phyloP scores from a whole-genome alignment of 257 asterid species.

The Dorcoceras hygrometricum region DNA sequence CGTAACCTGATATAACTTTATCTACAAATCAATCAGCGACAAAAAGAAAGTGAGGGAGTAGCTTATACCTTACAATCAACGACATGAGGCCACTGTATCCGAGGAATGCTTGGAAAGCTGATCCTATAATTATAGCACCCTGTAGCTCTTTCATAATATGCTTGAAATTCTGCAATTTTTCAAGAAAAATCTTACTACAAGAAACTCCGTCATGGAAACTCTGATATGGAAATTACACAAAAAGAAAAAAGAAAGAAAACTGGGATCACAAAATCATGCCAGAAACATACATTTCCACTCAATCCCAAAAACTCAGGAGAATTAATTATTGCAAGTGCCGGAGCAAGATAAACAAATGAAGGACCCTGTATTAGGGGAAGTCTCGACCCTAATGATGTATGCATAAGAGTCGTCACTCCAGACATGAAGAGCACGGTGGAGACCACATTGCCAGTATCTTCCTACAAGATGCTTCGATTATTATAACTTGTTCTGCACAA shows the following conservation, averaged over 20 bases:
- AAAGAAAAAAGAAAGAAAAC: background rate
- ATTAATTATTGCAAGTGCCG: constrained; percentile 86
- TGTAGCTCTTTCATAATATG: constrained; percentile 96
- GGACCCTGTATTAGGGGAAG: constrained; percentile 98
- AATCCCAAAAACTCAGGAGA: constrained; percentile 86
- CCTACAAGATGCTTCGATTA: constrained; percentile 50
- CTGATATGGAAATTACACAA: background rate
- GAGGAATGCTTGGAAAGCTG: constrained; percentile 85
- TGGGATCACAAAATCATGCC: constrained; percentile 8
- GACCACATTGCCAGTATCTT: constrained; percentile 86
- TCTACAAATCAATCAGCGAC: background rate
- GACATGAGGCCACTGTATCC: constrained; percentile 95
- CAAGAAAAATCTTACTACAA: constrained; percentile 17
- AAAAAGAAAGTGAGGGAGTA: constrained; percentile 8
- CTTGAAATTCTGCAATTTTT: constrained; percentile 71
- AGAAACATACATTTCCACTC: constrained; percentile 70
- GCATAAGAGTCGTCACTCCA: constrained; percentile 86
- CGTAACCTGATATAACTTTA: background rate
- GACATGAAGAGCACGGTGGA: constrained; percentile 89
- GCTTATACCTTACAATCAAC: constrained; percentile 59
- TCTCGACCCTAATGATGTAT: constrained; percentile 90
- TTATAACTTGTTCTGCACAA: constrained; percentile 15
- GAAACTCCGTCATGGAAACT: constrained; percentile 7
- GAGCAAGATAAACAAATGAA: constrained; percentile 95
- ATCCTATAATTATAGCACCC: constrained; percentile 92